Evolutionary conservation across 768 basidiomycete species (phyloP), one percentile per base, ranked within the genome.

Genomic region (Leccinum aurantiacum): DNA sequence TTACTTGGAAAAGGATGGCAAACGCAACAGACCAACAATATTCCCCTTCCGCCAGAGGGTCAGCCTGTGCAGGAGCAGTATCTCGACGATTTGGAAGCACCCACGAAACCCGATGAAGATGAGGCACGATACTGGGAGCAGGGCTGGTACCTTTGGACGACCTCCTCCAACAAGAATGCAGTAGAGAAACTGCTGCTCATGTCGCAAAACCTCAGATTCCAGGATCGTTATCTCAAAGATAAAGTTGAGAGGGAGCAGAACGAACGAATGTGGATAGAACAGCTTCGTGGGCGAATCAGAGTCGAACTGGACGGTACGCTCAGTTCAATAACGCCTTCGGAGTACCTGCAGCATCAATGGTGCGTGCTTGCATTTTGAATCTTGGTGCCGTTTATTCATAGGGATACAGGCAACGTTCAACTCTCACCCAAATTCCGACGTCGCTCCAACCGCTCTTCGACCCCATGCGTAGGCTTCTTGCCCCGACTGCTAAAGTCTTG

Each of bases 81-180:
- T 53, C 2, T n/a, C 15, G 55, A 65, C 19, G 63, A 63, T 27
- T 15, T 58, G 27, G 69, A 69, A 15, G 2, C 52, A 22, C 46
- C 60, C 31, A 29, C 71, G 6, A 64, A 51, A 60, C 48, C 67
- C 24, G 73, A 59, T 59, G 73, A 61, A 41, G 76, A 81, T 22
- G 77, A 75, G 46, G 84, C 60, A 15, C 69, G 81, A 62, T 80
- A 82, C 65, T 92, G 90, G 90, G 80, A 89, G 58, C 84, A 86
- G 65, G 89, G 90, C 5, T 88, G 82, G 81, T 92, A 92, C 67
- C 65, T 92, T 46, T 91, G 89, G 88, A 80, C 83, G 54, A 82
- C 82, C 15, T 78, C 77, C 56, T 84, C 79, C 53, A 77, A 79
- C 52, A 77, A 76, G 69, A 83, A 80, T 11, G 78, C 81, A 8